Conservation (phyloP, 2,329 filamentous ascomycete genomes). For the Metarhizium brunneum region DNA sequence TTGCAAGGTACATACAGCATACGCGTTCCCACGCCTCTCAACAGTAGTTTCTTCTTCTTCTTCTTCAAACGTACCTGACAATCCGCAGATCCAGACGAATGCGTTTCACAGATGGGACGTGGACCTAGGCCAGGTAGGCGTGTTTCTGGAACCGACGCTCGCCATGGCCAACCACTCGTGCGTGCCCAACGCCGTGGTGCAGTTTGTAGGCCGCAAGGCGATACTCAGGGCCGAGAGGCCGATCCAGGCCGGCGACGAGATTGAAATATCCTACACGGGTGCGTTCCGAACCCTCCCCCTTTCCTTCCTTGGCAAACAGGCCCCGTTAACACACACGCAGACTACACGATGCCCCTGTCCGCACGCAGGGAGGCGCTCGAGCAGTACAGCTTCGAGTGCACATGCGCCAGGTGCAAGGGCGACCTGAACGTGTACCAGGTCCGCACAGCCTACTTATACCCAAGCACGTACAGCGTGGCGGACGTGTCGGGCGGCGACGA, state of each 20-base stretch:
- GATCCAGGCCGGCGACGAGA: constrained; percentile 44
- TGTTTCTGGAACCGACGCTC: constrained; percentile 46
- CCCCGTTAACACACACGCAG: constrained; percentile 19
- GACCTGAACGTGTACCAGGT: constrained; percentile 47
- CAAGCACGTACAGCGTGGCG: constrained; percentile 37
- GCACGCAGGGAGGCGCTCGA: constrained; percentile 33
- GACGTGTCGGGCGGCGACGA: constrained; percentile 20
- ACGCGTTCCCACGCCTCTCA: neutral
- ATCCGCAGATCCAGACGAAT: constrained; percentile 47
- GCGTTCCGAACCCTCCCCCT: constrained; percentile 12
- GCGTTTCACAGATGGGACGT: constrained; percentile 47
- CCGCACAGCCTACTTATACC: constrained; percentile 17
- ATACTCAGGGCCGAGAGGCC: constrained; percentile 38
- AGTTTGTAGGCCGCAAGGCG: constrained; percentile 42
- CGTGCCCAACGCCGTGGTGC: constrained; percentile 48
- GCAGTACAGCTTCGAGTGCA: constrained; percentile 44
- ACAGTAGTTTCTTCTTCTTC: no score
- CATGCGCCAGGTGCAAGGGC: constrained; percentile 37
- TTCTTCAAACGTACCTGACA: constrained; percentile 1
- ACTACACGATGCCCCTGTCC: constrained; percentile 35
- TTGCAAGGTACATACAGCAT: constrained; percentile 37
- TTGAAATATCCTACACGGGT: constrained; percentile 55
- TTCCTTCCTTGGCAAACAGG: neutral
- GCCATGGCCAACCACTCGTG: constrained; percentile 57
- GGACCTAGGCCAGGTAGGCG: constrained; percentile 41